Conservation (phyloP, 306 rosid species). For the Chamaecrista fasciculata region DNA sequence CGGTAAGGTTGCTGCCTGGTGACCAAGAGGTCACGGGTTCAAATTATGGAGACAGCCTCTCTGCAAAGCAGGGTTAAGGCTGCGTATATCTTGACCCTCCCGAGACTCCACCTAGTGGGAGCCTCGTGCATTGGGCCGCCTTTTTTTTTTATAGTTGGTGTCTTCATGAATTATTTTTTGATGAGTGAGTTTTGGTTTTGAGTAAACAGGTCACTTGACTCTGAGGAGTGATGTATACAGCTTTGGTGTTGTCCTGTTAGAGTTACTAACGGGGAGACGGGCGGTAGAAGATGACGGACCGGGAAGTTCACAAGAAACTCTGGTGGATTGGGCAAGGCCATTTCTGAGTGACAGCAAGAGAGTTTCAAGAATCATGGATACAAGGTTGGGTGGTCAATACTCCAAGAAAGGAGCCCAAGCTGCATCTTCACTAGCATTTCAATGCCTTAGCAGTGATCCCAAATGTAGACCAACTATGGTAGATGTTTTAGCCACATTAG, state of each 20-base stretch:
- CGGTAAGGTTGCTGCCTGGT: too few relatives aligned
- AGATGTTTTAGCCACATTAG: constrained; percentile 53
- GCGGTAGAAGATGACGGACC: constrained; percentile 50
- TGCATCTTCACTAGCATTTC: constrained; percentile 64
- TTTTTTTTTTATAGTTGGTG: too few relatives aligned
- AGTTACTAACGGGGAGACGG: constrained; percentile 71
- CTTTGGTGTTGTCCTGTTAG: constrained; percentile 80
- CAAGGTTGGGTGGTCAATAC: constrained; percentile 81
- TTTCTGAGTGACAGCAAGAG: constrained; percentile 60
- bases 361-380: constrained; percentile 77
- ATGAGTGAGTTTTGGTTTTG: background rate
- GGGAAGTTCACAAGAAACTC: constrained; percentile 54
- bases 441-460: constrained; percentile 66
- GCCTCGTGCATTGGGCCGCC: too few relatives aligned
- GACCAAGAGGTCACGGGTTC: too few relatives aligned
- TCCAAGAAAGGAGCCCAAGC: constrained; percentile 81
- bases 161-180: too few relatives aligned
- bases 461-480: constrained; percentile 71
- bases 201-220: constrained; percentile 76
- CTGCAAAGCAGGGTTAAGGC: too few relatives aligned
- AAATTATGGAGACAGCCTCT: too few relatives aligned
- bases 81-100: too few relatives aligned
- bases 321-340: constrained; percentile 88
- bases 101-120: too few relatives aligned
- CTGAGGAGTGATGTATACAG: constrained; percentile 86